Base-by-base conservation (phyloP, 192 early-diverging fungal genomes). In the Podila clonocystis region DNA sequence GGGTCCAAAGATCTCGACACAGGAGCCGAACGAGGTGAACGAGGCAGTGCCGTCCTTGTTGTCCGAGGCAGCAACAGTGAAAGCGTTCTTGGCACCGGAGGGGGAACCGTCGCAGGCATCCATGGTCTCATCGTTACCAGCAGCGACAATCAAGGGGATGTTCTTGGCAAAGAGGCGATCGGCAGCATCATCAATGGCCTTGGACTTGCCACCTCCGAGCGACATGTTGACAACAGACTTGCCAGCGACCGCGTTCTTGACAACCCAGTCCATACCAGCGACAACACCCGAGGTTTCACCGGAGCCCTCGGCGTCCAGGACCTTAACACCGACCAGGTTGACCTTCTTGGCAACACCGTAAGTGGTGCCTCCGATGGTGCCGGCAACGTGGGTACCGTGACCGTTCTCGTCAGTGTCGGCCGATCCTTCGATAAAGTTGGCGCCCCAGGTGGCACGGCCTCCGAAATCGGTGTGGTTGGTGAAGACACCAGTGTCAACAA, bases 281-380 rank as follows among this genome's bases (percentile, higher is more conserved):
- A 93, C 84, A 3, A 93, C 59, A 65, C 72, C 76, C 30, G 85
- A 72, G 60, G 63, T 85, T 11, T 86, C 50, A 24, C 91, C 92
- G 24, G 68, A 68, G 34, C 92, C 92, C 30, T 60, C 1, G 28
- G 70, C 83, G 72, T 85, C 84, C 48, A 93, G 73, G 22, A 92
- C 89, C 70, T 92, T 89, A 38, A 93, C 87, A 48, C 80, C 84
- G 36, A 89, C 77, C 33, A 93, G 33, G 15, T 52, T 84, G 15
- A 82, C 92, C 50, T 83, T 79, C 69, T 91, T 93, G 52, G 92
- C 92, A 50, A 93, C 89, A 64, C 92, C 92, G 72, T 86, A 92
- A 22, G 68, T 85, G 26, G 68, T 82, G 20, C 76, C 83, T 22
- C 73, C 88, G 58, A 91, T 87, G 50, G 76, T 87, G 3, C 85